Percentiles rank a stretch among this genome's conserved stretches.
phyloP scores from a whole-genome alignment of 192 early-diverging fungal genomes.

The Backusella tuberculispora region DNA sequence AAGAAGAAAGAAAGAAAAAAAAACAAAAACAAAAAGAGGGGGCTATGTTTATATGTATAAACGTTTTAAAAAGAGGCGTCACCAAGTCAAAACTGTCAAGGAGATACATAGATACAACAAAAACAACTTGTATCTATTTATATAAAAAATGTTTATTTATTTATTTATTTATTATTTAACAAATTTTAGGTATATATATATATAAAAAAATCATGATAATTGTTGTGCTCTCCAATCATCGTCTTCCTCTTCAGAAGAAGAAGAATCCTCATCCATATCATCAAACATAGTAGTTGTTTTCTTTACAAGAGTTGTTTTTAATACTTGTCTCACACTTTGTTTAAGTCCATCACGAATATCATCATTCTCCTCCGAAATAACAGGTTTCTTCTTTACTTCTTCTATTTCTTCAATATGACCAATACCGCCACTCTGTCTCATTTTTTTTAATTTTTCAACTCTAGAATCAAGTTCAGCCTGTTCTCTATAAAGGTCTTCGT shows the following conservation, averaged over 20 bases:
- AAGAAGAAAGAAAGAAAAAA: not conserved
- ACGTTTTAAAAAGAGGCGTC: not conserved
- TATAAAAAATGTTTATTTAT: not conserved
- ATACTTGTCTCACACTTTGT: conserved; percentile 29
- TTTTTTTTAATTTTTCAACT: conserved; percentile 36
- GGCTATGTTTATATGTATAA: not conserved
- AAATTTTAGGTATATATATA: not conserved
- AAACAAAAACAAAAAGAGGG: not conserved
- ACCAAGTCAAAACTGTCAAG: not conserved
- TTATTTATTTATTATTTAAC: not conserved
- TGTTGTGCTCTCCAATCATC: conserved; percentile 44
- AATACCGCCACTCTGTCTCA: conserved; percentile 13
- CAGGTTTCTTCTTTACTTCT: not conserved
- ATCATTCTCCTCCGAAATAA: not conserved
- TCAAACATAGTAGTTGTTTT: conserved; percentile 34
- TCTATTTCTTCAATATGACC: not conserved
- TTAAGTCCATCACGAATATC: conserved; percentile 27
- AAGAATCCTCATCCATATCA: conserved; percentile 30
- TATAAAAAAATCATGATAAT: conserved; percentile 18
- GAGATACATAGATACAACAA: no score
- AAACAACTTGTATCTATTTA: no score
- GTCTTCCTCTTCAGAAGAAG: conserved; percentile 27
- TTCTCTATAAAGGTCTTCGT: conserved; percentile 37
- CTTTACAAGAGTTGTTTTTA: conserved; percentile 26
- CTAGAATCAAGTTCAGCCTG: conserved; percentile 32